Conservation (phyloP, 768 basidiomycete species). For the Scleroderma bovista region DNA sequence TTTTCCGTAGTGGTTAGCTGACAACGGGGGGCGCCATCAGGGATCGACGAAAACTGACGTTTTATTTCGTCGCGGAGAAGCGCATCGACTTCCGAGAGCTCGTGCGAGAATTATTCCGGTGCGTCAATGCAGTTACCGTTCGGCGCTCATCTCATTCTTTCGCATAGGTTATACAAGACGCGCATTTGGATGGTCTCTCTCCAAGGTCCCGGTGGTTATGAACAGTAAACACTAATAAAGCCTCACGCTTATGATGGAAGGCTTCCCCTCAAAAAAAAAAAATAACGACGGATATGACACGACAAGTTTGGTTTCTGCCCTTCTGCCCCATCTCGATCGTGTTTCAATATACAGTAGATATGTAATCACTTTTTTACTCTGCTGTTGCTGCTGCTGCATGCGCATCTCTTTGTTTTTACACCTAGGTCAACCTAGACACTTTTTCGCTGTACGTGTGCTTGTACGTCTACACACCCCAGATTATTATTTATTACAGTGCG, state of each 20-base stretch:
- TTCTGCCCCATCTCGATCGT: constrained; percentile 8
- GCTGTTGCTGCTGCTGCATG: neutral
- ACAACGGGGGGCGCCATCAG: constrained; percentile 37
- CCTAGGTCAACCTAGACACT: constrained; percentile 29
- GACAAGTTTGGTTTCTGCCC: constrained; percentile 24
- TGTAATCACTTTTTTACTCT: constrained; percentile 13
- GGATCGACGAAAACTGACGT: constrained; percentile 97
- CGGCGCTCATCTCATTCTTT: neutral
- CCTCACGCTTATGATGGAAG: no score
- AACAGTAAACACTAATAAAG: constrained; percentile 40
- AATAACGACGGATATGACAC: constrained; percentile 4
- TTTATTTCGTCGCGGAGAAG: constrained; percentile 96
- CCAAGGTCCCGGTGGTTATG: constrained; percentile 42
- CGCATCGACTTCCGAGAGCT: constrained; percentile 95
- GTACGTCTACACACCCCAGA: constrained; percentile 19
- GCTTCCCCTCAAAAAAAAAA: no score
- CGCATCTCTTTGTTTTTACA: constrained; percentile 18
- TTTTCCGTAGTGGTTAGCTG: neutral
- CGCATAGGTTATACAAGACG: constrained; percentile 80
- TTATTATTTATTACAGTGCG: constrained; percentile 17
- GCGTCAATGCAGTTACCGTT: constrained; percentile 2
- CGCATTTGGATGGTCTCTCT: constrained; percentile 94
- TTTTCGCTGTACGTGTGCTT: constrained; percentile 5
- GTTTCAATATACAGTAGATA: constrained; percentile 26
- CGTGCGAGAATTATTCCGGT: constrained; percentile 92